These are phyloP conservation scores for Globisporangium yorkense DNA, from an alignment of 352 stramenopile species.

Conservation along the genomic window DNA sequence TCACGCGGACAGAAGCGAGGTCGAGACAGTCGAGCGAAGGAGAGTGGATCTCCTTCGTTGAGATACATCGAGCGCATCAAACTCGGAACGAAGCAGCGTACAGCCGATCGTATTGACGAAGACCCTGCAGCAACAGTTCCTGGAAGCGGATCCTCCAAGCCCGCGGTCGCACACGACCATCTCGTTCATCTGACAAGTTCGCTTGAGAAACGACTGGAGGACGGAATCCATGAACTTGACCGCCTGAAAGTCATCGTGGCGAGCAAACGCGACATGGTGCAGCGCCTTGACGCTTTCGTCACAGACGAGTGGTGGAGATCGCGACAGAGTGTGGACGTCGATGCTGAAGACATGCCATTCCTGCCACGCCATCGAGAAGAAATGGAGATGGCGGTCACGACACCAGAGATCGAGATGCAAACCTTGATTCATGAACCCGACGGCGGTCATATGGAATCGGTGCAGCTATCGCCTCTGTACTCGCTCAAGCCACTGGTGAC, in stretches of 20 bases:
- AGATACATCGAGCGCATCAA: slow-evolving; percentile 63
- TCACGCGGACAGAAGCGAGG: slow-evolving; percentile 27
- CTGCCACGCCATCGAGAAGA: not conserved
- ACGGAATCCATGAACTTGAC: slow-evolving; percentile 26
- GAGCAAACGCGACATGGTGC: slow-evolving; percentile 34
- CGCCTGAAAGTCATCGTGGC: slow-evolving; percentile 31
- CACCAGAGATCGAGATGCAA: slow-evolving; percentile 3
- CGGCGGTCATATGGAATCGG: not conserved
- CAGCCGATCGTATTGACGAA: slow-evolving; percentile 7
- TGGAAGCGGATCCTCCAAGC: not conserved
- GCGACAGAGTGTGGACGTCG: not conserved
- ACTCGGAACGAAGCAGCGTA: slow-evolving; percentile 15
- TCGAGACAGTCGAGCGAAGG: slow-evolving; percentile 13
- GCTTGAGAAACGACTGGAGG: slow-evolving; percentile 29
- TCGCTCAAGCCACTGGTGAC: slow-evolving; percentile 16
- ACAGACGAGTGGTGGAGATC: slow-evolving; percentile 20
- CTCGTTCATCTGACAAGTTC: slow-evolving; percentile 39
- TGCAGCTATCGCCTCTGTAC: not conserved
- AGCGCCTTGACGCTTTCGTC: slow-evolving; percentile 31
- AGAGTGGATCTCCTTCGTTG: slow-evolving; percentile 9
- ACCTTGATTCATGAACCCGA: slow-evolving; percentile 3
- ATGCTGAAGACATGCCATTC: not conserved
- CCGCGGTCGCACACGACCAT: slow-evolving; percentile 23
- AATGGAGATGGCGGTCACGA: not conserved
- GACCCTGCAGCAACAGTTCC: not conserved